A percentile compares a stretch with the other conserved stretches of the same genome.
These are phyloP conservation scores for Cantharellus anzutake DNA, from an alignment of 768 basidiomycete genomes.

Conservation along the genomic window DNA sequence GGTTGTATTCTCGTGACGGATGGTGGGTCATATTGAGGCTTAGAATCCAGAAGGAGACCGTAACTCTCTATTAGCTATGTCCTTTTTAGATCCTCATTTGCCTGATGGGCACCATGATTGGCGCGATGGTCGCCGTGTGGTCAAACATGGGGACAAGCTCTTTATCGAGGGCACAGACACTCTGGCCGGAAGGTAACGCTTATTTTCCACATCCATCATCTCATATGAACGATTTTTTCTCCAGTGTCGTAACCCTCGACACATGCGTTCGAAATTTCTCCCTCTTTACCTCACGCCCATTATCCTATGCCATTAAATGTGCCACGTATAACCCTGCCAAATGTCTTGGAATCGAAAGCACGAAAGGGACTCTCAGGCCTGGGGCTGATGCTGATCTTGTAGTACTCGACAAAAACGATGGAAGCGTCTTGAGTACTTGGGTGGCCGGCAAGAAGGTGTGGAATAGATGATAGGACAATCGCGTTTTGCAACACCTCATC, in stretches of 20 bases:
- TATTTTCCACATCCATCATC: not conserved
- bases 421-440: conserved; percentile 53
- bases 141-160: conserved; percentile 64
- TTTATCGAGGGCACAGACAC: conserved; percentile 74
- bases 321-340: conserved; percentile 74
- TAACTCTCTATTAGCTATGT: conserved; percentile 37
- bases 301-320: conserved; percentile 70
- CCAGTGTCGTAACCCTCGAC: conserved; percentile 62
- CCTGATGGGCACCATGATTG: conserved; percentile 74
- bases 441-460: conserved; percentile 59
- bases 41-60: not conserved
- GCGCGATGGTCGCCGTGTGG: conserved; percentile 64
- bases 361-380: conserved; percentile 60
- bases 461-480: conserved; percentile 11
- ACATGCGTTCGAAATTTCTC: conserved; percentile 75
- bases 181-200: conserved; percentile 62
- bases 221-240: not conserved
- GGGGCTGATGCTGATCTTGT: conserved; percentile 80
- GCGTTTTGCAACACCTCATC: too few relatives aligned
- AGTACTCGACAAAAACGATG: conserved; percentile 42
- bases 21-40: conserved; percentile 27
- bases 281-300: conserved; percentile 62
- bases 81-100: conserved; percentile 68
- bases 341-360: conserved; percentile 61
- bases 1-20: conserved; percentile 83